Evolutionary conservation across 192 early-diverging fungal genomes (phyloP), one percentile per base, ranked within the genome.

Genomic region (Coemansia sp.): DNA sequence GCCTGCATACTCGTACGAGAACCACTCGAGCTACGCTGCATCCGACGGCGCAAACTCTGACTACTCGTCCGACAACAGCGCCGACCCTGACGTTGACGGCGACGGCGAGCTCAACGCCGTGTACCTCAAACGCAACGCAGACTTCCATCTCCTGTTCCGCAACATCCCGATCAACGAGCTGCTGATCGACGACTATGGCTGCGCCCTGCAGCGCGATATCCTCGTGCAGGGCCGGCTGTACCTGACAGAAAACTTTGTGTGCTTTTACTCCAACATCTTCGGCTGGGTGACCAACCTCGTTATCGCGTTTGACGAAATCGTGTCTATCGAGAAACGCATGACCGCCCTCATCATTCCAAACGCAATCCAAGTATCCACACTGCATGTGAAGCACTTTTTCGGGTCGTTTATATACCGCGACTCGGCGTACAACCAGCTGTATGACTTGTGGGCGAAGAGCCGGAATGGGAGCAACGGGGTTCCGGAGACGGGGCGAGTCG

Each of bases 261-360:
- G 89, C 69, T 95, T 95, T 70, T 86, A 92, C 75, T 87, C 89
- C 38, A 92, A 92, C 62, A 92, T 95, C 61, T 92, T 95, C 82
- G 93, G 93, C 34, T 93, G 92, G 87, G 88, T 91, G 3, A 91
- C 90, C 4, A 90, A 83, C 62, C 63, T 93, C 52, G 82, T 91
- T 1, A 86, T 95, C 48, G 81, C 85, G 0, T 87, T 92, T 67
- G 76, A 84, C 7, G 92, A 95, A 63, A 86, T 93, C 34, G 84
- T 89, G 34, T 81, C 87, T 1, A 90, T 95, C 37, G 93, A 95
- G 51, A 95, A 95, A 71, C 82, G 87, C 24, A 85, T 87, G 76
- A 93, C 90, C 0, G 93, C 92, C 21, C 77, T 88, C 46, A 84
- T 95, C 44, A 91, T 95, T 54, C 93, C 92, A 25, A 95, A 95